Evolutionary conservation across 108 stramenopile genomes (phyloP).

Genomic region (Epipyxis sp.): DNA sequence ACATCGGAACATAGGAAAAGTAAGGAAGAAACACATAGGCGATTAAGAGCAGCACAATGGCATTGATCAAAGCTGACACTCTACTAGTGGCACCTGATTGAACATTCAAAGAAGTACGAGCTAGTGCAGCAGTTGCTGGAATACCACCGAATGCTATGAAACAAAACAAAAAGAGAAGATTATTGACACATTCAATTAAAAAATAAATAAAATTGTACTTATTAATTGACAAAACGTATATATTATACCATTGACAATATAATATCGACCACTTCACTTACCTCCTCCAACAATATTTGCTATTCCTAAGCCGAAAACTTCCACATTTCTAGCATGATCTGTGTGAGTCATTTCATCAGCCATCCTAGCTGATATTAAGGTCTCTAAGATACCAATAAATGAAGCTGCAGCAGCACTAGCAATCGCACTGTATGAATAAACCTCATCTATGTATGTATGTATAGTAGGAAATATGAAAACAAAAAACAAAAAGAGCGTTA

Average conservation of each 20-base stretch:
- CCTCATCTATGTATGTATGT: no score
- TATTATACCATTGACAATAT: no score
- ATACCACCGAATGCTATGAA: conserved; percentile 1
- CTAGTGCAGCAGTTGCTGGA: not conserved
- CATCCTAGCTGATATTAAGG: not conserved
- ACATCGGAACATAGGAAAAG: not conserved
- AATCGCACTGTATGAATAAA: not conserved
- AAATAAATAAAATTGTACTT: no score
- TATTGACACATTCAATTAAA: no score
- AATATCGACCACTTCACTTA: no score
- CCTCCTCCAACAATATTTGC: not conserved
- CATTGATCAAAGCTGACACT: not conserved
- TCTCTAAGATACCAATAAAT: not conserved
- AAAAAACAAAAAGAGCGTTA: no score
- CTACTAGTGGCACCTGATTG: not conserved
- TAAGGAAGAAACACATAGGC: not conserved
- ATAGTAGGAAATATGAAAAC: no score
- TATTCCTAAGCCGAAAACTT: not conserved
- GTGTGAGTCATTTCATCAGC: conserved; percentile 8
- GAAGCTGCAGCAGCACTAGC: not conserved
- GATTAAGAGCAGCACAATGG: not conserved
- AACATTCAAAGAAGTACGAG: not conserved
- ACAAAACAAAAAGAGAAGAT: no score
- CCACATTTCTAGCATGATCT: not conserved
- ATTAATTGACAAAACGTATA: no score